Percentiles rank a stretch among this genome's conserved stretches.
phyloP scores from a whole-genome alignment of 768 basidiomycete genomes.

The Rhodotorula kratochvilovae region DNA sequence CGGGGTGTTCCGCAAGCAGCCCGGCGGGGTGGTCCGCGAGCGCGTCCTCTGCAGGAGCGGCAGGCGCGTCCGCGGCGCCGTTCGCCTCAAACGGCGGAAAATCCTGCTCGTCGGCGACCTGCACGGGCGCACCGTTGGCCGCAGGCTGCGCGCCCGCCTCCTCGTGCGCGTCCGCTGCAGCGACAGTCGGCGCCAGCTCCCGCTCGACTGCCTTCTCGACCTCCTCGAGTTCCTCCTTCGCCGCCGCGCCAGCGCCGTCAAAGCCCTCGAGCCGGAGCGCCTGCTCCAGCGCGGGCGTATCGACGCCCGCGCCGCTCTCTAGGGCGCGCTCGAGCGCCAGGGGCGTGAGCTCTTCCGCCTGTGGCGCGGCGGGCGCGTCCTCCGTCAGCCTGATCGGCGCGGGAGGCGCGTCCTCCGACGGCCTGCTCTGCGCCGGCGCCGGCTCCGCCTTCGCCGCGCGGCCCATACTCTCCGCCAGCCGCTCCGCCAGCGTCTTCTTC shows the following conservation, averaged over 20 bases:
- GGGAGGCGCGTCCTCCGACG: neutral
- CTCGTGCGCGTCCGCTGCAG: neutral
- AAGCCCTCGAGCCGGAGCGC: conserved; percentile 9
- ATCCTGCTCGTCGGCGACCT: too few species aligned
- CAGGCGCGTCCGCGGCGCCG: too few species aligned
- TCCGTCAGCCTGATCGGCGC: neutral
- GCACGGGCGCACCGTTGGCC: neutral
- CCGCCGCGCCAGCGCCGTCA: neutral
- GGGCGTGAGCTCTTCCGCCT: neutral
- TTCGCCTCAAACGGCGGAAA: neutral
- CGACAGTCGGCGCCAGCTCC: neutral
- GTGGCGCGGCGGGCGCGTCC: neutral
- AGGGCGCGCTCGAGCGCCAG: neutral
- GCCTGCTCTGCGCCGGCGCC: neutral
- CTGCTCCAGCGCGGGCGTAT: conserved; percentile 2
- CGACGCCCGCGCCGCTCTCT: neutral
- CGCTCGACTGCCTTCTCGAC: conserved; percentile 1
- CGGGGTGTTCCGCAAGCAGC: too few species aligned
- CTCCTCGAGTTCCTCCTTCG: conserved; percentile 20
- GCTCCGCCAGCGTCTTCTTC: conserved; percentile 25
- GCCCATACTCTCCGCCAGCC: conserved; percentile 25
- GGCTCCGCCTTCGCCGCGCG: neutral
- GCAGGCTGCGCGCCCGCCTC: neutral
- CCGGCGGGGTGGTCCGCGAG: too few species aligned
- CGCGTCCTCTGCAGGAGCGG: too few species aligned